These are phyloP conservation scores for Kockovaella imperatae DNA, from an alignment of 768 basidiomycete genomes.

Conservation along the genomic window DNA sequence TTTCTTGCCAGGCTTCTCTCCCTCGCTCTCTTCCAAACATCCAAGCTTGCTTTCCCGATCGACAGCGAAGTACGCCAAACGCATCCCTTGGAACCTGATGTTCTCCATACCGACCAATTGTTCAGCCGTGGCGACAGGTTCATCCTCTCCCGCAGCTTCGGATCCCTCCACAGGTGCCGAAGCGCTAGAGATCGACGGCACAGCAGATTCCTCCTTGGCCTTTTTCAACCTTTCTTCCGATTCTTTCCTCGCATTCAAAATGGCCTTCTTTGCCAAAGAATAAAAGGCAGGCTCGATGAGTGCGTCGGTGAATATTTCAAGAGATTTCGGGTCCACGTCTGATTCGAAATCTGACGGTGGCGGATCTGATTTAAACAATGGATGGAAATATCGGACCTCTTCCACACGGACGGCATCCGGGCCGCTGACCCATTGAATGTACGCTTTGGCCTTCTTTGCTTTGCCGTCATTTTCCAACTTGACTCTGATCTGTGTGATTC, in stretches of 20 bases:
- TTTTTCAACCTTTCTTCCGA: conserved; percentile 49
- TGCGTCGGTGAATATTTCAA: conserved; percentile 71
- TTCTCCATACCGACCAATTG: conserved; percentile 85
- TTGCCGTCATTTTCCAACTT: conserved; percentile 59
- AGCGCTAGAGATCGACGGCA: conserved; percentile 1
- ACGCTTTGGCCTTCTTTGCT: conserved; percentile 64
- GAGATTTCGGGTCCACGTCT: conserved; percentile 73
- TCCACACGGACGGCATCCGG: conserved; percentile 57
- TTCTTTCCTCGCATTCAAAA: conserved; percentile 29
- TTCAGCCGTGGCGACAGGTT: conserved; percentile 64
- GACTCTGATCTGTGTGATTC: conserved; percentile 71
- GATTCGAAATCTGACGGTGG: conserved; percentile 72
- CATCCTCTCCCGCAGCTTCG: conserved; percentile 41
- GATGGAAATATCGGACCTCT: conserved; percentile 87
- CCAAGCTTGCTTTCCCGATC: conserved; percentile 74
- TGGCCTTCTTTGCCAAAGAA: conserved; percentile 62
- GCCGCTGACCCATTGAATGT: conserved; percentile 80
- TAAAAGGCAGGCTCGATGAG: conserved; percentile 86
- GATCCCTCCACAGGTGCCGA: conserved; percentile 12
- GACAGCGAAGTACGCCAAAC: conserved; percentile 88
- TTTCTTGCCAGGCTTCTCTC: conserved; percentile 47
- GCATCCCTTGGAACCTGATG: conserved; percentile 90
- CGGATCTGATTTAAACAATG: conserved; percentile 87
- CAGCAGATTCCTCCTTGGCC: conserved; percentile 50
- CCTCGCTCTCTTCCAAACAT: conserved; percentile 54